Percentiles rank a stretch among this genome's conserved stretches.
These are phyloP conservation scores for Calendula officinalis DNA, from an alignment of 129 eudicot species.

Conservation along the genomic window DNA sequence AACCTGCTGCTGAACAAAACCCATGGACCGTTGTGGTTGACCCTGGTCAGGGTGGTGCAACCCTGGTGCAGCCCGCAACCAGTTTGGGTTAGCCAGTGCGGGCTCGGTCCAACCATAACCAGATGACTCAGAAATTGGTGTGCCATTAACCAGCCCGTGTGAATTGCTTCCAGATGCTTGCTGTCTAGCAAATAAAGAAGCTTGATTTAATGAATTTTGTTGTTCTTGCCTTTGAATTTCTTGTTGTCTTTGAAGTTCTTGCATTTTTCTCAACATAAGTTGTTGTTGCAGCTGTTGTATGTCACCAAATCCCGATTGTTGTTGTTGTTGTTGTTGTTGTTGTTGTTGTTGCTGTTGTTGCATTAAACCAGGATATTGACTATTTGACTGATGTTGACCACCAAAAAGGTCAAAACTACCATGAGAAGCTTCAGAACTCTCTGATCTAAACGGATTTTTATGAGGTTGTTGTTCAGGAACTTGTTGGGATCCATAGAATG, in stretches of 20 bases:
- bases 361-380: constrained; percentile 49
- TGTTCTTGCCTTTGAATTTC: constrained; percentile 70
- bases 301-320: constrained; percentile 59
- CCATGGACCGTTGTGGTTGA: constrained; percentile 46
- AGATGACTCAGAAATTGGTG: constrained; percentile 38
- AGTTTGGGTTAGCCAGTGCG: constrained; percentile 47
- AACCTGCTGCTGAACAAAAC: constrained; percentile 55
- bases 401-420: constrained; percentile 72
- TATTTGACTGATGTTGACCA: constrained; percentile 66
- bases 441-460: constrained; percentile 38
- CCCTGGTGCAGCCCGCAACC: constrained; percentile 52
- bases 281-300: constrained; percentile 78
- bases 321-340: constrained; percentile 57
- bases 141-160: constrained; percentile 40
- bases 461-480: constrained; percentile 37
- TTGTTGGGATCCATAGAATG: constrained; percentile 49
- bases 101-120: constrained; percentile 46
- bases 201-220: constrained; percentile 36
- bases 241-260: constrained; percentile 82
- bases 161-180: constrained; percentile 40
- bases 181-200: constrained; percentile 42
- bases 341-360: constrained; percentile 60
- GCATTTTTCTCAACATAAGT: constrained; percentile 66
- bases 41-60: constrained; percentile 52
- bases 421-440: constrained; percentile 47